These are phyloP conservation scores for Brettanomyces sp. DNA, from an alignment of 805 yeast species.

Conservation along the genomic window DNA sequence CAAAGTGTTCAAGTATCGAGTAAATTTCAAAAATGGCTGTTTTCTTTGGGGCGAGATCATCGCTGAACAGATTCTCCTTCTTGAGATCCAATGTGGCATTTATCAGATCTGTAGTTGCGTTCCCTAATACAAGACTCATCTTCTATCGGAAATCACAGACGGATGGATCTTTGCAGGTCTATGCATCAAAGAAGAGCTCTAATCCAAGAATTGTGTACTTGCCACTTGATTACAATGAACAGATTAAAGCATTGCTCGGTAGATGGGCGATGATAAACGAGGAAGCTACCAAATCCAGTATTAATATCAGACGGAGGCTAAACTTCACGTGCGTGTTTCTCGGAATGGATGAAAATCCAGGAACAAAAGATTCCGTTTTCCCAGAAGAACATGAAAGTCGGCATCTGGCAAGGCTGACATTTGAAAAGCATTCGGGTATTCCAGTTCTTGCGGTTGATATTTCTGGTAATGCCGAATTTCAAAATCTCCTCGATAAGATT, in stretches of 20 bases:
- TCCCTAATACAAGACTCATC: conserved; percentile 34
- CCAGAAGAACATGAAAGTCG: neutral
- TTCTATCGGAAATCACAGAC: conserved; percentile 21
- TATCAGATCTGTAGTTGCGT: conserved; percentile 20
- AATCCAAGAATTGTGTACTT: neutral
- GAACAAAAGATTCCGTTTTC: neutral
- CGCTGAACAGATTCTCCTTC: conserved; percentile 56
- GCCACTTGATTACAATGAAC: neutral
- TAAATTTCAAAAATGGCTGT: conserved; percentile 1
- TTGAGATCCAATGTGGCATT: conserved; percentile 47
- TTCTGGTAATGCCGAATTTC: conserved; percentile 18
- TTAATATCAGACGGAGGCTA: conserved; percentile 8
- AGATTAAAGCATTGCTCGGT: conserved; percentile 7
- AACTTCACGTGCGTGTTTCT: conserved; percentile 30
- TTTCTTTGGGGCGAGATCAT: conserved; percentile 24
- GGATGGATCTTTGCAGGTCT: neutral
- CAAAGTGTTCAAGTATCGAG: too few relatives aligned
- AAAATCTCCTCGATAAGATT: conserved; percentile 1
- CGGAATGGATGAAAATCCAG: conserved; percentile 35
- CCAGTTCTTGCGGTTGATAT: conserved; percentile 62
- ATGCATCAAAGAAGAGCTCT: neutral
- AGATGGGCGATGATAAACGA: conserved; percentile 17
- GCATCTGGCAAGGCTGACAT: neutral
- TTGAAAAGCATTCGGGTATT: conserved; percentile 38
- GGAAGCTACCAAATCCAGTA: neutral